phyloP scores from a whole-genome alignment of 176 grass and related monocot genomes.

The Tillandsia leiboldiana region DNA sequence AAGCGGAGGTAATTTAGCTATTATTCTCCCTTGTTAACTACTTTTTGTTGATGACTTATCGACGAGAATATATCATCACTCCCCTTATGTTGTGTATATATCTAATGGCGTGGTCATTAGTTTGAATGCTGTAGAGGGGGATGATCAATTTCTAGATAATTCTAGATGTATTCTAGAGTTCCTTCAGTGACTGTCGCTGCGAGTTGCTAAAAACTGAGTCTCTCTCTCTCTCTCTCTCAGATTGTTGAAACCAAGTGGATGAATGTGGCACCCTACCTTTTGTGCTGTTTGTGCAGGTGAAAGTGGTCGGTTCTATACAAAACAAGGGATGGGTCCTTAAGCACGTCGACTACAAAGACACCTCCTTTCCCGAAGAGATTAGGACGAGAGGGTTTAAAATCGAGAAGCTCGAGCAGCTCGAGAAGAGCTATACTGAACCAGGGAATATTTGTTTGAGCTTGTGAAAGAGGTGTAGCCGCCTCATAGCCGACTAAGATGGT shows the following conservation, averaged over 20 bases:
- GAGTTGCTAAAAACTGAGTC: no score
- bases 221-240: no score
- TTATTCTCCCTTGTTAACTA: not conserved
- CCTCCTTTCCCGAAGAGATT: conserved; percentile 55
- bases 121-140: no score
- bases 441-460: conserved; percentile 22
- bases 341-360: conserved; percentile 61
- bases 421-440: conserved; percentile 37
- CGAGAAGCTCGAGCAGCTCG: conserved; percentile 59
- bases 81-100: no score
- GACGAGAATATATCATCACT: not conserved
- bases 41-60: not conserved
- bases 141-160: no score
- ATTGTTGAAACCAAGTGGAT: not conserved
- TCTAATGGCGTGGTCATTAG: no score
- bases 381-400: conserved; percentile 81
- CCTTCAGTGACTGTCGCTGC: no score
- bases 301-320: conserved; percentile 37
- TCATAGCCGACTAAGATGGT: not conserved
- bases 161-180: no score
- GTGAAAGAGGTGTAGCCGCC: not conserved
- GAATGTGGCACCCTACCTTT: not conserved
- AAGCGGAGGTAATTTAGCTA: conserved; percentile 56
- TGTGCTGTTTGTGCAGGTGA: conserved; percentile 32
- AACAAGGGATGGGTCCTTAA: conserved; percentile 59